These are phyloP conservation scores for Xylaria palmicola DNA, from an alignment of 495 filamentous ascomycete genomes.

Conservation along the genomic window DNA sequence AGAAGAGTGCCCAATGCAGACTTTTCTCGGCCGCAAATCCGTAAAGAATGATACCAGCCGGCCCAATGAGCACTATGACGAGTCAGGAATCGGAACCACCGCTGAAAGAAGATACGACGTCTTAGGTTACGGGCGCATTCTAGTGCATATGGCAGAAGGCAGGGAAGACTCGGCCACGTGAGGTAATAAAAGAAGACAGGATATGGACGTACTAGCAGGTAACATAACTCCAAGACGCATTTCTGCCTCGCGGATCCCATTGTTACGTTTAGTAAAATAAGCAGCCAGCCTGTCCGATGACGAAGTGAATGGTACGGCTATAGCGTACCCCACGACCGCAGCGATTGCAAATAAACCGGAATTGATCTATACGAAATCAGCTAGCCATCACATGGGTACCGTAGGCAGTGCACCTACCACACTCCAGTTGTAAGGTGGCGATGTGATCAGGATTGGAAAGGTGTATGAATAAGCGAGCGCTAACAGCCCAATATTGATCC, in stretches of 20 bases:
- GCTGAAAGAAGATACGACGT: not conserved
- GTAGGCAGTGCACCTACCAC: slow-evolving; percentile 18
- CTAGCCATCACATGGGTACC: not conserved
- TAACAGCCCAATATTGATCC: slow-evolving; percentile 55
- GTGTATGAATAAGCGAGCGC: slow-evolving; percentile 60
- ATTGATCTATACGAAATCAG: slow-evolving; percentile 36
- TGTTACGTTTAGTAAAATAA: slow-evolving; percentile 53
- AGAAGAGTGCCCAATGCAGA: slow-evolving; percentile 58
- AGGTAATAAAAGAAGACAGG: not conserved
- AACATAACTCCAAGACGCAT: slow-evolving; percentile 60
- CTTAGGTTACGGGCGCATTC: not conserved
- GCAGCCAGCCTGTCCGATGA: slow-evolving; percentile 58
- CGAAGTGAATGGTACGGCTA: slow-evolving; percentile 57
- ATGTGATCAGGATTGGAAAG: slow-evolving; percentile 56
- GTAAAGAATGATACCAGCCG: slow-evolving; percentile 55
- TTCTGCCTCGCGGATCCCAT: slow-evolving; percentile 58
- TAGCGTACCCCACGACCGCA: slow-evolving; percentile 49
- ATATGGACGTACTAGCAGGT: slow-evolving; percentile 36
- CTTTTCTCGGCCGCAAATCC: slow-evolving; percentile 53
- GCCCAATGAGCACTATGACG: slow-evolving; percentile 45
- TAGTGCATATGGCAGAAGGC: not conserved
- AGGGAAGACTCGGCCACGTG: not conserved
- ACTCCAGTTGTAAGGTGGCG: slow-evolving; percentile 59
- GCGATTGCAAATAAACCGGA: slow-evolving; percentile 57
- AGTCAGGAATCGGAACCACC: not conserved